Evolutionary conservation across 2,329 filamentous ascomycete genomes (phyloP).

Genomic region (Corynespora cassiicola): DNA sequence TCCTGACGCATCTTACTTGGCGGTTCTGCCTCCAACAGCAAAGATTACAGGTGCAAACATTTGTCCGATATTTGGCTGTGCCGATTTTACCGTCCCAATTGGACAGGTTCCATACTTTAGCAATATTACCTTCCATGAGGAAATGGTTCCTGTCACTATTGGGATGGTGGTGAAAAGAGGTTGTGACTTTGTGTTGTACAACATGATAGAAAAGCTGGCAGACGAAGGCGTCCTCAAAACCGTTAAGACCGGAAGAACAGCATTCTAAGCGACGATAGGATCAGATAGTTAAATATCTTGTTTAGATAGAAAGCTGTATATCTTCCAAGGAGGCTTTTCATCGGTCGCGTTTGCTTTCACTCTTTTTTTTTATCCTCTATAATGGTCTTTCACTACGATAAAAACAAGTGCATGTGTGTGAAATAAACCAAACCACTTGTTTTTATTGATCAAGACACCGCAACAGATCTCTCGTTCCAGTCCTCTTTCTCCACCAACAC

Average conservation of each 20-base stretch:
- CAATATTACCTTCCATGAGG: conserved; percentile 47
- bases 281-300: too few species aligned
- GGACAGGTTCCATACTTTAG: conserved; percentile 50
- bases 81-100: conserved; percentile 52
- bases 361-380: too few species aligned
- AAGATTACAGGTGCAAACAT: conserved; percentile 42
- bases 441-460: too few species aligned
- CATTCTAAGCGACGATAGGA: too few species aligned
- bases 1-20: conserved; percentile 40
- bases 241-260: conserved; percentile 51
- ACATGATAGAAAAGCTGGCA: conserved; percentile 50
- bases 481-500: too few species aligned
- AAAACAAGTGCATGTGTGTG: too few species aligned
- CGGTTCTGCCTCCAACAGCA: conserved; percentile 34
- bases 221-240: conserved; percentile 46
- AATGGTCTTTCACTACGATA: too few species aligned
- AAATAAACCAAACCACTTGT: too few species aligned
- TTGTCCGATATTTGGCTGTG: conserved; percentile 47
- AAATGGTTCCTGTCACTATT: conserved; percentile 52
- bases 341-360: too few species aligned
- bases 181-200: conserved; percentile 52
- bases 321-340: too few species aligned
- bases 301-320: too few species aligned
- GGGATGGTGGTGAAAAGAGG: conserved; percentile 51
- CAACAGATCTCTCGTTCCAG: too few species aligned